Evolutionary conservation across 805 yeast species (phyloP).

Genomic region (Sugiyamaella marilandica): DNA sequence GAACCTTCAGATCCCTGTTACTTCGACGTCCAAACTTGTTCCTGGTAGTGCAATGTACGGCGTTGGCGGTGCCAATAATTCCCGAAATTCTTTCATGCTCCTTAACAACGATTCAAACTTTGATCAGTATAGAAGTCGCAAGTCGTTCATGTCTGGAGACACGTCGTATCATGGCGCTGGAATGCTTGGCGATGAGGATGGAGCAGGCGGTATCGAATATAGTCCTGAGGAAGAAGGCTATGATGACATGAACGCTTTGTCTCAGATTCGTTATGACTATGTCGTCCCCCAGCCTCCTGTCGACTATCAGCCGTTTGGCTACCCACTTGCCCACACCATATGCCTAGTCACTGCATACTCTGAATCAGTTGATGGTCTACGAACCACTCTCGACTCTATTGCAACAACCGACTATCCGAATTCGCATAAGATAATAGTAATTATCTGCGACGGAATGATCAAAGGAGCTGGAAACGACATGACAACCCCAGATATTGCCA

Average conservation of each 20-base stretch:
- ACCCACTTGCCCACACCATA: conserved; percentile 69
- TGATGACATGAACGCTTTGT: background rate
- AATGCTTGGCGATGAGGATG: conserved; percentile 9
- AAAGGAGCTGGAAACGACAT: conserved; percentile 89
- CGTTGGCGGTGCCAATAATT: conserved; percentile 18
- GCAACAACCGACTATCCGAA: conserved; percentile 96
- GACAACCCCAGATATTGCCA: conserved; percentile 85
- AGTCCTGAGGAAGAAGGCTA: background rate
- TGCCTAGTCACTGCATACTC: conserved; percentile 90
- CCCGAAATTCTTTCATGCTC: conserved; percentile 23
- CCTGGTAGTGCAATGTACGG: conserved; percentile 31
- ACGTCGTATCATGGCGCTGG: conserved; percentile 27
- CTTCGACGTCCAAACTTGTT: conserved; percentile 29
- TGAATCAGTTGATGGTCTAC: conserved; percentile 79
- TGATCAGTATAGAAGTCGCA: conserved; percentile 7
- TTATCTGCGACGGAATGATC: conserved; percentile 89
- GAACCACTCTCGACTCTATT: conserved; percentile 85
- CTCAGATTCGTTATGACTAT: conserved; percentile 41
- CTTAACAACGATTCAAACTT: conserved; percentile 11
- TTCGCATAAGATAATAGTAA: conserved; percentile 80
- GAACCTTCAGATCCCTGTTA: conserved; percentile 30
- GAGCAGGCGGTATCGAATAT: conserved; percentile 1
- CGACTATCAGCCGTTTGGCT: conserved; percentile 80
- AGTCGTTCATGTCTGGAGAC: conserved; percentile 20
- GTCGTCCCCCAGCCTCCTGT: conserved; percentile 89